Evolutionary conservation across 805 yeast genomes (phyloP).

Genomic region (Hanseniaspora vineae): DNA sequence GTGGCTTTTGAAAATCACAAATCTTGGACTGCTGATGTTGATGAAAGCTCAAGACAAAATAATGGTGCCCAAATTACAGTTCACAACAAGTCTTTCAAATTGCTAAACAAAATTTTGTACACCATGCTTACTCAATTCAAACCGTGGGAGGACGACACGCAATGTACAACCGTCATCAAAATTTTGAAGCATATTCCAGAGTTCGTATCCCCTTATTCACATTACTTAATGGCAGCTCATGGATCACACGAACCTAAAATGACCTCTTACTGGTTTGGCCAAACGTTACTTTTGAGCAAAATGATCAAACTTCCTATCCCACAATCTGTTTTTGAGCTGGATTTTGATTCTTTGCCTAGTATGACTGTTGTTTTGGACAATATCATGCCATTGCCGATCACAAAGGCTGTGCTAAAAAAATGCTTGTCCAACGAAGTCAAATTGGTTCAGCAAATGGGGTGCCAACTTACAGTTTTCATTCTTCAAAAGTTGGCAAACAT

Average conservation of each 20-base stretch:
- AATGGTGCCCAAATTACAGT: conserved; percentile 33
- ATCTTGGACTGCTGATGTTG: conserved; percentile 32
- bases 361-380: conserved; percentile 34
- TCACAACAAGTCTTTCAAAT: conserved; percentile 39
- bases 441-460: conserved; percentile 48
- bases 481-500: conserved; percentile 41
- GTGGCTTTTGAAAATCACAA: conserved; percentile 33
- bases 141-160: conserved; percentile 69
- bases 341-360: conserved; percentile 24
- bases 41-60: conserved; percentile 9
- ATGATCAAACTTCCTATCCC: conserved; percentile 51
- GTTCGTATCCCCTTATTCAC: conserved; percentile 56
- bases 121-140: conserved; percentile 51
- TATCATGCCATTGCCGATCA: conserved; percentile 52
- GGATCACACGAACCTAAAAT: conserved; percentile 71
- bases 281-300: conserved; percentile 45
- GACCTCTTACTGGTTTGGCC: conserved; percentile 75
- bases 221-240: conserved; percentile 38
- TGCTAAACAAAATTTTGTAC: conserved; percentile 57
- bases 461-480: conserved; percentile 43
- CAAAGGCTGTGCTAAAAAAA: conserved; percentile 43
- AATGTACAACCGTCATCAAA: conserved; percentile 38
- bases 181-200: conserved; percentile 51
- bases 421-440: conserved; percentile 38
- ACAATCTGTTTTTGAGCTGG: conserved; percentile 16